phyloP scores from a whole-genome alignment of 805 yeast genomes.

The Hanseniaspora pseudoguilliermondii region DNA sequence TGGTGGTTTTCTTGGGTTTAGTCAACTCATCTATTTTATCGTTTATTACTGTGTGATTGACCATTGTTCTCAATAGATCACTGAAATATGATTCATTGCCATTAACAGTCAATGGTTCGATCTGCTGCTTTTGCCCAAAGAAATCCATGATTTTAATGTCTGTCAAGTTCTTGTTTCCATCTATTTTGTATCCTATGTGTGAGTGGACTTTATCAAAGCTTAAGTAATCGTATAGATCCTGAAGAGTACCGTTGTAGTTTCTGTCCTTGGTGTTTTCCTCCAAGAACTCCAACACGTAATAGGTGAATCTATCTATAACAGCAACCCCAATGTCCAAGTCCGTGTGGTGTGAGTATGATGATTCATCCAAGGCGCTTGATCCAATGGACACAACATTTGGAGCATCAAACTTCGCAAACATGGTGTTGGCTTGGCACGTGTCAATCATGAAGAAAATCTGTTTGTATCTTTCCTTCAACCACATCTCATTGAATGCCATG shows the following conservation, averaged over 20 bases:
- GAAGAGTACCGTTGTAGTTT: constrained; percentile 60
- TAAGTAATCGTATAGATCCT: constrained; percentile 74
- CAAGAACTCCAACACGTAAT: constrained; percentile 75
- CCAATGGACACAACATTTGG: constrained; percentile 92
- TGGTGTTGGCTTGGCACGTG: constrained; percentile 97
- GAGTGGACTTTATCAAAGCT: constrained; percentile 79
- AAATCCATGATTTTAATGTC: constrained; percentile 80
- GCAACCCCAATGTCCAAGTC: constrained; percentile 96
- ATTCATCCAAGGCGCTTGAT: constrained; percentile 73
- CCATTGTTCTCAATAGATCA: neutral
- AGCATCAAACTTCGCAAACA: constrained; percentile 84
- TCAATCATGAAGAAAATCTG: constrained; percentile 96
- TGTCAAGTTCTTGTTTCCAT: constrained; percentile 44
- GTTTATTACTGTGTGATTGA: neutral
- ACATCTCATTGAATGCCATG: constrained; percentile 94
- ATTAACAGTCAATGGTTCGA: neutral
- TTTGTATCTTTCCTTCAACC: constrained; percentile 86
- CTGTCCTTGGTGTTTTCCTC: constrained; percentile 54
- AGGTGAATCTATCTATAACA: constrained; percentile 91
- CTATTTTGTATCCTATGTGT: constrained; percentile 84
- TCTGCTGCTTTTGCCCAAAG: constrained; percentile 40
- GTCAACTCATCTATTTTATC: neutral
- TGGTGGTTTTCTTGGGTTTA: neutral
- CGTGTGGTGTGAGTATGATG: constrained; percentile 89
- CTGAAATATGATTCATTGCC: constrained; percentile 11